These are phyloP conservation scores for Cadophora sp. DNA, from an alignment of 2,329 filamentous ascomycete species.

Conservation along the genomic window DNA sequence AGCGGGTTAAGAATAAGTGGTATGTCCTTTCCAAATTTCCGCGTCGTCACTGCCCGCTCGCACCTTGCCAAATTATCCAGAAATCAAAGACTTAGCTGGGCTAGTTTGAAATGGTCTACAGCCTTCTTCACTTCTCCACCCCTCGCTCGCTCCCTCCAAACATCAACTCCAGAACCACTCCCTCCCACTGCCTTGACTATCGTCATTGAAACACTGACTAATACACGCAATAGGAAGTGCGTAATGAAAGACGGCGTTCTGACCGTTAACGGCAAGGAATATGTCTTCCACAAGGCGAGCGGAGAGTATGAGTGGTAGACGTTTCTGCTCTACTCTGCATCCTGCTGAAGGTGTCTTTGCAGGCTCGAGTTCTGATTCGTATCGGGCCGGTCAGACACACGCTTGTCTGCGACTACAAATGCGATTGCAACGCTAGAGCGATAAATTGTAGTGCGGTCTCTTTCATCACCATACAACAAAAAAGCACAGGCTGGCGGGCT, in stretches of 20 bases:
- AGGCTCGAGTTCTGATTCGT: background rate
- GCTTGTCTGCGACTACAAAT: no score
- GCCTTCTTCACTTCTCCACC: background rate
- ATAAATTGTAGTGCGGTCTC: background rate
- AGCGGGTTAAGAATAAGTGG: slow-evolving; percentile 99
- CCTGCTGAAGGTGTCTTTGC: background rate
- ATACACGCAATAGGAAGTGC: slow-evolving; percentile 75
- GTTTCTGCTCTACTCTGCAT: slow-evolving; percentile 2
- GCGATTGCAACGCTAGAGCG: no score
- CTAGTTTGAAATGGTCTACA: background rate
- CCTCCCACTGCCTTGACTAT: background rate
- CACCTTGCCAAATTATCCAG: background rate
- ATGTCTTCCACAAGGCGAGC: slow-evolving; percentile 96
- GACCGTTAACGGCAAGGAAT: slow-evolving; percentile 92
- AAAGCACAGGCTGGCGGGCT: background rate
- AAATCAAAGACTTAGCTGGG: background rate
- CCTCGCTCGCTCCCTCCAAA: no score
- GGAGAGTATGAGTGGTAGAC: slow-evolving; percentile 97
- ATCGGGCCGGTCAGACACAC: no score
- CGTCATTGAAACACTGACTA: background rate
- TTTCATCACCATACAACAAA: background rate
- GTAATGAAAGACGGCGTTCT: slow-evolving; percentile 96
- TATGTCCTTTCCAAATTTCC: slow-evolving; percentile 47
- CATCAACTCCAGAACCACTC: no score
- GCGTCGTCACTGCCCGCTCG: no score